Evolutionary conservation across 176 grass and related monocot genomes (phyloP).

Genomic region (Paspalum notatum): DNA sequence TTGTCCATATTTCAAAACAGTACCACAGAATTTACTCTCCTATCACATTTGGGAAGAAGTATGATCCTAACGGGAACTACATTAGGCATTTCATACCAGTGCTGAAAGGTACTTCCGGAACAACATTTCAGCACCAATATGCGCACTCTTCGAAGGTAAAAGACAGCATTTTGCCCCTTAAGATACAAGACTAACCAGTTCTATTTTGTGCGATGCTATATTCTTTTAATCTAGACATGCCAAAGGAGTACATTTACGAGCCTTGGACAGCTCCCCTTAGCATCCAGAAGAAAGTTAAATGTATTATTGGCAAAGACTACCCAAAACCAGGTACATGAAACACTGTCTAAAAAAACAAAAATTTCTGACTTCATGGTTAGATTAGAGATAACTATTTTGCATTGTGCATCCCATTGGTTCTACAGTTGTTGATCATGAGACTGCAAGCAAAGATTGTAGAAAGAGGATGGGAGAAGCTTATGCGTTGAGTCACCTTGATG

Average conservation of each 20-base stretch:
- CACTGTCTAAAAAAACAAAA: background rate
- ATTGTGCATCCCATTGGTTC: slow-evolving; percentile 5
- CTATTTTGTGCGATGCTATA: background rate
- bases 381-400: background rate
- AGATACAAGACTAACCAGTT: background rate
- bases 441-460: slow-evolving; percentile 80
- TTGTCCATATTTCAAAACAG: slow-evolving; percentile 29
- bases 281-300: slow-evolving; percentile 85
- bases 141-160: background rate
- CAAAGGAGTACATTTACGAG: slow-evolving; percentile 91
- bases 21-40: slow-evolving; percentile 92
- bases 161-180: background rate
- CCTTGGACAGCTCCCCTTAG: slow-evolving; percentile 86
- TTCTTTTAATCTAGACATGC: slow-evolving; percentile 61
- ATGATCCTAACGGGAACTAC: slow-evolving; percentile 85
- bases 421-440: slow-evolving; percentile 76
- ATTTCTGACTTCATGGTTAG: background rate
- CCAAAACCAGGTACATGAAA: slow-evolving; percentile 67
- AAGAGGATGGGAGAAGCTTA: slow-evolving; percentile 81
- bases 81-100: slow-evolving; percentile 83
- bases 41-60: slow-evolving; percentile 88
- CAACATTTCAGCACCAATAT: slow-evolving; percentile 18
- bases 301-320: slow-evolving; percentile 86
- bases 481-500: slow-evolving; percentile 19
- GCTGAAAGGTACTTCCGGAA: slow-evolving; percentile 67